Base-by-base conservation (phyloP, 2,329 filamentous ascomycete species). In the Zopfia rhizophila region DNA sequence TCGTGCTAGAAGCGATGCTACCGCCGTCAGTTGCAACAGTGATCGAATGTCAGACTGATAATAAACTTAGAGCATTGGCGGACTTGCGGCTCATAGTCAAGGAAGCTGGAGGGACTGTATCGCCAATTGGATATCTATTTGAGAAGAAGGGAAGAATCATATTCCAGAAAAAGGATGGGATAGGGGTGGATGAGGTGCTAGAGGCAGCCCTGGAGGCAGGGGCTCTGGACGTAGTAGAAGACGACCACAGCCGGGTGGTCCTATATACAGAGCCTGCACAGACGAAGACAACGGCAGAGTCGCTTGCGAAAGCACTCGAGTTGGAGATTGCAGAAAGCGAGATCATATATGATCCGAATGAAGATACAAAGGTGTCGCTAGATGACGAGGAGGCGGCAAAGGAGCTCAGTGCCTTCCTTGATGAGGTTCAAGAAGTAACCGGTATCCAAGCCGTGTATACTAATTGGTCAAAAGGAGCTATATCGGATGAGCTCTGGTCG, bases 171-270 rank as follows among this genome's bases (percentile, higher is more conserved):
- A 81, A 80, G 54, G 78, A 82, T 1, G 76, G 69, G 1, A 54
- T 81, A 10, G 78, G 76, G n/a, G 80, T 83, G 5, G 84, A 94
- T 38, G 86, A 91, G 27, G 83, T 90, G 17, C 75, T 97, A 29
- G 86, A 97, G 57, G 83, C 87, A 41, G 91, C 90, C 5, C 85
- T 97, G 38, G 92, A 97, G 65, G 89, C 88, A 7, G 93, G 91
- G 7, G 89, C 88, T 1, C 84, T 89, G 56, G 89, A 92, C 56
- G 80, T 91, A 0, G 81, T 89, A 48, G 77, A 79, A 40, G 85
- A 89, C 52, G 81, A 81, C 3, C 82, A 90, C n/a, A 88, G 85
- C 3, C 81, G 83, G 38, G 79, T 94, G 14, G 76, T 92, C 4
- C 77, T 95, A 0, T 88, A 82, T 72, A 90, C 88, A 0, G 83